phyloP scores from a whole-genome alignment of 345 rosid genomes.

The Anacardium occidentale region DNA sequence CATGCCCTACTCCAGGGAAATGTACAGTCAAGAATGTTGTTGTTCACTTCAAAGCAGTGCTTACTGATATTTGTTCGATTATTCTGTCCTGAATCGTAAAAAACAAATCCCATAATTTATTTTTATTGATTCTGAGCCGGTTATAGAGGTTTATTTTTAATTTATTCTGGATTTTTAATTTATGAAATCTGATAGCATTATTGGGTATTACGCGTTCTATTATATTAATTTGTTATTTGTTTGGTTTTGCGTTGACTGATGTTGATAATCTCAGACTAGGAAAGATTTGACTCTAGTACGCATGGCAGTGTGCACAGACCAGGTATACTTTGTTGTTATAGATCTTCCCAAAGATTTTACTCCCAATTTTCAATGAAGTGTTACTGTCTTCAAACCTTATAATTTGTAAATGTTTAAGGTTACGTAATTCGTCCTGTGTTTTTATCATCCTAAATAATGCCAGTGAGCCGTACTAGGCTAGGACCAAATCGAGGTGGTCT shows the following conservation, averaged over 20 bases:
- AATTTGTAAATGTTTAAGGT: too few relatives aligned
- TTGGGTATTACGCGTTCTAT: constrained; percentile 5
- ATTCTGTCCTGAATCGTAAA: constrained; percentile 42
- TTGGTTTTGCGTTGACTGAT: neutral
- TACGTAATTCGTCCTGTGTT: too few relatives aligned
- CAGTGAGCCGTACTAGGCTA: too few relatives aligned
- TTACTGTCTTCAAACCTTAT: too few relatives aligned
- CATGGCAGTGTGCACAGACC: too few relatives aligned
- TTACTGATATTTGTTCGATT: constrained; percentile 36
- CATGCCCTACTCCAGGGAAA: constrained; percentile 51
- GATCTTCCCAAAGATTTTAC: too few relatives aligned
- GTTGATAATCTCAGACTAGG: neutral
- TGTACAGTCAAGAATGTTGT: constrained; percentile 49
- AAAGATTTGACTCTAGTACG: constrained; percentile 14
- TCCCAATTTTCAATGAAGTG: too few relatives aligned
- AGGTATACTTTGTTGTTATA: too few relatives aligned
- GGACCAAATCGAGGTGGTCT: too few relatives aligned
- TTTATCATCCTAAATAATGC: too few relatives aligned
- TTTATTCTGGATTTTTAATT: constrained; percentile 13
- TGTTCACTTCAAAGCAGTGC: constrained; percentile 31
- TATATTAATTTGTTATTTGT: constrained; percentile 20
- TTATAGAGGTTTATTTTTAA: constrained; percentile 16
- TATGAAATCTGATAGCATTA: neutral
- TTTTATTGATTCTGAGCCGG: neutral
- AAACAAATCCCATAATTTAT: neutral